Conservation (phyloP, 495 filamentous ascomycete species). For the Daldinia grandis region DNA sequence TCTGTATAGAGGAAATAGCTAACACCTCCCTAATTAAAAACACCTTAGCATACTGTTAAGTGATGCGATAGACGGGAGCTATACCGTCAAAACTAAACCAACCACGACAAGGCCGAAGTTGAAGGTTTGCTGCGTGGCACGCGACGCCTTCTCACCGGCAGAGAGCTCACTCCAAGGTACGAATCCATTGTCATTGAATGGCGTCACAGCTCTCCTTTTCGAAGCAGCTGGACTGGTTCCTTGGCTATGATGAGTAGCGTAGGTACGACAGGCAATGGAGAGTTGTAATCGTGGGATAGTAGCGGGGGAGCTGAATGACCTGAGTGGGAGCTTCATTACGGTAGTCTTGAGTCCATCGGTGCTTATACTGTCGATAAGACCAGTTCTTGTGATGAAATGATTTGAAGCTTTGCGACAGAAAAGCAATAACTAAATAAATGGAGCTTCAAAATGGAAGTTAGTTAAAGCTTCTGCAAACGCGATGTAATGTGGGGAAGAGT, state of each 20-base stretch:
- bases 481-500: conserved; percentile 25
- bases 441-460: conserved; percentile 8
- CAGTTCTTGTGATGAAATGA: conserved; percentile 3
- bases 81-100: conserved; percentile 78
- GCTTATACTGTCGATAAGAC: background rate
- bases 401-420: conserved; percentile 2
- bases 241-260: conserved; percentile 46
- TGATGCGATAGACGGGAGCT: conserved; percentile 18
- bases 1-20: conserved; percentile 83
- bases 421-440: background rate
- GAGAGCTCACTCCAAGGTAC: conserved; percentile 82
- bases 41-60: conserved; percentile 21
- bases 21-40: conserved; percentile 68
- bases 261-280: conserved; percentile 37
- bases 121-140: conserved; percentile 88
- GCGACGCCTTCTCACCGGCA: conserved; percentile 76
- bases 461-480: conserved; percentile 35
- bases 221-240: conserved; percentile 27
- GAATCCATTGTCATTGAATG: conserved; percentile 81
- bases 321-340: conserved; percentile 46
- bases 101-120: conserved; percentile 81
- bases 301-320: conserved; percentile 31
- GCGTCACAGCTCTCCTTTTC: conserved; percentile 72
- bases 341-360: conserved; percentile 34
- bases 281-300: conserved; percentile 32